Conservation (phyloP, 768 basidiomycete species). For the Erythrobasidium yunnanense region DNA sequence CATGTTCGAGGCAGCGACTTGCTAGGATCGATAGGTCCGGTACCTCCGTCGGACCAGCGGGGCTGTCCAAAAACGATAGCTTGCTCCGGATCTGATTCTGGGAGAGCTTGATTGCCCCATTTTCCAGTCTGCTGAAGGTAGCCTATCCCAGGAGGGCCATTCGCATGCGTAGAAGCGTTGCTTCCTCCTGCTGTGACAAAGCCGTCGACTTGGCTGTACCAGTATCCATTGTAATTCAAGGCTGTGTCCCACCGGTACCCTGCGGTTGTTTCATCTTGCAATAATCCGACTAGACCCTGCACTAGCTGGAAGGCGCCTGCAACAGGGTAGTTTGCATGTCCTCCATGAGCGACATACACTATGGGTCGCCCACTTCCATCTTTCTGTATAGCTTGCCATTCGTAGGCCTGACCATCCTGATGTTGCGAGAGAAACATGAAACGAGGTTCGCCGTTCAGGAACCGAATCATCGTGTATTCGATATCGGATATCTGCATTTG, state of each 20-base stretch:
- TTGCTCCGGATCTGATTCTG: neutral
- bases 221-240: constrained; percentile 24
- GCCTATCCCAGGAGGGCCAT: neutral
- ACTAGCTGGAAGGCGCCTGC: constrained; percentile 18
- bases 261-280: constrained; percentile 13
- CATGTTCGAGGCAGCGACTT: constrained; percentile 13
- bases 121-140: constrained; percentile 21
- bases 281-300: constrained; percentile 9
- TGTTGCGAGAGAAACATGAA: constrained; percentile 20
- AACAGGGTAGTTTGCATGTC: constrained; percentile 24
- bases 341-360: constrained; percentile 11
- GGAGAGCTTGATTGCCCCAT: constrained; percentile 25
- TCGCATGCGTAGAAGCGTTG: neutral
- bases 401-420: constrained; percentile 16
- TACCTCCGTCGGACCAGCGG: constrained; percentile 18
- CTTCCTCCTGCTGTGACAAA: constrained; percentile 14
- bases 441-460: constrained; percentile 1
- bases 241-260: constrained; percentile 11
- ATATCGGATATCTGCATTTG: constrained; percentile 23
- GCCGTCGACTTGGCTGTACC: constrained; percentile 9
- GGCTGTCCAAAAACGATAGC: constrained; percentile 18
- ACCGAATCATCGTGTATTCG: constrained; percentile 18
- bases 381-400: constrained; percentile 17
- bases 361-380: constrained; percentile 7
- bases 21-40: constrained; percentile 18